Evolutionary conservation across 177 flowering plant species (phyloP), one percentile per base, ranked within the genome.

Genomic region (Vitis hybrid): DNA sequence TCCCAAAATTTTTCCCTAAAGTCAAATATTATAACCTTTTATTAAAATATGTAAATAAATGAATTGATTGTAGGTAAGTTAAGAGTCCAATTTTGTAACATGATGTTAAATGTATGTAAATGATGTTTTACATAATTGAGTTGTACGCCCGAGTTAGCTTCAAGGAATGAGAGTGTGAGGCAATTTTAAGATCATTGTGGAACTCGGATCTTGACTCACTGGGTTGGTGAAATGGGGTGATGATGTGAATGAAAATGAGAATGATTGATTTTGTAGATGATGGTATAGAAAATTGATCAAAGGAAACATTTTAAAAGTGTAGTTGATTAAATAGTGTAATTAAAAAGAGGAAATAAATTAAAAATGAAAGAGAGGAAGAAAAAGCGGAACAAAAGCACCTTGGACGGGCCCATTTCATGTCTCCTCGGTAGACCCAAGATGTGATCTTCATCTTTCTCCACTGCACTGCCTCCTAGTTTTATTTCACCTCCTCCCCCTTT

Each of bases 321-420:
- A 40, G 9, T 30, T 13, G 26, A 15, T 15, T 12, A 62, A 62
- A 15, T 9, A 68, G 48, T 32, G 62, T 18, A 26, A 26, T 21
- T 59, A 2, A 57, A 2, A 57, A 58, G n/a, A 12, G 14, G 64
- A 64, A 26, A 45, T 15, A n/a, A 18, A 62, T 11, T 49, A 56
- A 59, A 52, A 54, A 57, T 52, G 52, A 70, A 65, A 68, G 48
- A 66, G 51, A 56, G 8, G 58, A 65, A 66, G 65, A 70, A 65
- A 63, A 61, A 68, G 49, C 10, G 48, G 58, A 69, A 59, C 68
- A 72, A 75, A 75, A 70, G 79, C 82, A 75, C 66, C 60, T 69
- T 48, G 52, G 21, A 12, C 8, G 79, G 82, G 61, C 79, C 82
- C 82, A 76, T 70, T 4, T 2, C 56, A 55, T 76, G 82, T 79